phyloP scores from a whole-genome alignment of 257 asterid species.

The Osmanthus fragrans region DNA sequence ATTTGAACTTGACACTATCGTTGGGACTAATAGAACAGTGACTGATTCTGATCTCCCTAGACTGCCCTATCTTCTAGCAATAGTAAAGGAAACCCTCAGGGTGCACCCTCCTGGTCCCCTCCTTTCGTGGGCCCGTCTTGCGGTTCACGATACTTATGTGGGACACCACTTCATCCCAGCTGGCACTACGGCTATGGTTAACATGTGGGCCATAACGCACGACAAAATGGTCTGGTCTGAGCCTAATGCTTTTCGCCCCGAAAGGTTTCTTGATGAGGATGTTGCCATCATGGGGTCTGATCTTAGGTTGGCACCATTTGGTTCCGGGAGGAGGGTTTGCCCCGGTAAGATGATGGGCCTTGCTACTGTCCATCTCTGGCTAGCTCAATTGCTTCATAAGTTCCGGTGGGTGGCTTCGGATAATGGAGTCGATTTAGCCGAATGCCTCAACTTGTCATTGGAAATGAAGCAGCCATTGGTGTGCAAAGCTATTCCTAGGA shows the following conservation, averaged over 20 bases:
- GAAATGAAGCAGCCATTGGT: slow-evolving; percentile 64
- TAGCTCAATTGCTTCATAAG: slow-evolving; percentile 56
- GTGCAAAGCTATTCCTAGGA: slow-evolving; percentile 60
- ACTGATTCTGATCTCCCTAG: slow-evolving; percentile 56
- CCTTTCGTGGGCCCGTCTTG: slow-evolving; percentile 84
- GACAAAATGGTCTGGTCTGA: slow-evolving; percentile 56
- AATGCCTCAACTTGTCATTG: slow-evolving; percentile 60
- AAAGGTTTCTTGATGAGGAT: slow-evolving; percentile 59
- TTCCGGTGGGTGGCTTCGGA: slow-evolving; percentile 37
- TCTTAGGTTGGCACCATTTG: slow-evolving; percentile 68
- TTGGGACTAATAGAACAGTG: slow-evolving; percentile 32
- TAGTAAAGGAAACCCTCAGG: slow-evolving; percentile 74
- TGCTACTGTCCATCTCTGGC: slow-evolving; percentile 67
- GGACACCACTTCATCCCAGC: slow-evolving; percentile 63
- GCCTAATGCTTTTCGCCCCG: slow-evolving; percentile 51
- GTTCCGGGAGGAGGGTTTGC: slow-evolving; percentile 73
- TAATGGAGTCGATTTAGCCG: slow-evolving; percentile 49
- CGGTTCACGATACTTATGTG: slow-evolving; percentile 56
- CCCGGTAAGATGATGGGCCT: slow-evolving; percentile 69
- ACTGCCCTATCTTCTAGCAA: slow-evolving; percentile 60
- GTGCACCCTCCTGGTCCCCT: slow-evolving; percentile 87
- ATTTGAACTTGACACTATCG: slow-evolving; percentile 45
- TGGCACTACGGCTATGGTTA: slow-evolving; percentile 85
- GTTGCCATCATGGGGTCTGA: slow-evolving; percentile 67
- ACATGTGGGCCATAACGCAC: slow-evolving; percentile 89